Conservation (phyloP, 495 filamentous ascomycete genomes). For the Aspergillus avenaceus region DNA sequence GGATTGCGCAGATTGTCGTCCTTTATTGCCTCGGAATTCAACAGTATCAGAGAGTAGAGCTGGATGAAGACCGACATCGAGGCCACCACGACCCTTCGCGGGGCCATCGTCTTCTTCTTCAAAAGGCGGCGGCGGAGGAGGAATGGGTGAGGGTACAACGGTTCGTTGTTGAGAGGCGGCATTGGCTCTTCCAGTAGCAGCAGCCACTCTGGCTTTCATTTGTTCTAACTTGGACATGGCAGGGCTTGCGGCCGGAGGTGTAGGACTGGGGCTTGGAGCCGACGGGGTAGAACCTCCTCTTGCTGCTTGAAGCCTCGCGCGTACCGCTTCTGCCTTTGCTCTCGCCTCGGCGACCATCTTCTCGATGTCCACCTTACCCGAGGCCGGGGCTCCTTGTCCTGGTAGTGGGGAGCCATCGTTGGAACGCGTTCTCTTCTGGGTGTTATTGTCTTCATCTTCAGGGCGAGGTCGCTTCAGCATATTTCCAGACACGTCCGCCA, state of each 20-base stretch:
- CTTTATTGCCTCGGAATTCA: constrained; percentile 57
- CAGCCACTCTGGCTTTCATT: constrained; percentile 80
- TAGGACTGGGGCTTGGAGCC: constrained; percentile 32
- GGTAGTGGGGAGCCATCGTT: constrained; percentile 56
- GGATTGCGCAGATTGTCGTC: constrained; percentile 43
- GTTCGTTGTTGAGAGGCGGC: constrained; percentile 37
- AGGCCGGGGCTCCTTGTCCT: constrained; percentile 26
- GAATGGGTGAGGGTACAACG: constrained; percentile 29
- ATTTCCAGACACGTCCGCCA: constrained; percentile 50
- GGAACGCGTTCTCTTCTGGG: constrained; percentile 56
- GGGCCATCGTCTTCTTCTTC: constrained; percentile 43
- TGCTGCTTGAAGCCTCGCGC: constrained; percentile 48
- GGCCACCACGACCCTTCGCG: constrained; percentile 62
- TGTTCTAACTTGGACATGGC: constrained; percentile 52
- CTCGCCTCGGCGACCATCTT: constrained; percentile 61
- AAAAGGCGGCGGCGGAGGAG: constrained; percentile 29
- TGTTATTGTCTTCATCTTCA: constrained; percentile 46
- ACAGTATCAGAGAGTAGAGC: constrained; percentile 72
- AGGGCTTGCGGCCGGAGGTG: constrained; percentile 44
- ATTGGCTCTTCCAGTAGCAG: constrained; percentile 61
- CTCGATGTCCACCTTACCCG: constrained; percentile 51
- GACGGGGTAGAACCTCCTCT: constrained; percentile 34
- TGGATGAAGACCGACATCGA: constrained; percentile 88
- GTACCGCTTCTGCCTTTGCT: constrained; percentile 56
- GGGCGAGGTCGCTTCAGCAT: constrained; percentile 57